Conservation (phyloP, 495 filamentous ascomycete genomes). For the Tuber indicum region DNA sequence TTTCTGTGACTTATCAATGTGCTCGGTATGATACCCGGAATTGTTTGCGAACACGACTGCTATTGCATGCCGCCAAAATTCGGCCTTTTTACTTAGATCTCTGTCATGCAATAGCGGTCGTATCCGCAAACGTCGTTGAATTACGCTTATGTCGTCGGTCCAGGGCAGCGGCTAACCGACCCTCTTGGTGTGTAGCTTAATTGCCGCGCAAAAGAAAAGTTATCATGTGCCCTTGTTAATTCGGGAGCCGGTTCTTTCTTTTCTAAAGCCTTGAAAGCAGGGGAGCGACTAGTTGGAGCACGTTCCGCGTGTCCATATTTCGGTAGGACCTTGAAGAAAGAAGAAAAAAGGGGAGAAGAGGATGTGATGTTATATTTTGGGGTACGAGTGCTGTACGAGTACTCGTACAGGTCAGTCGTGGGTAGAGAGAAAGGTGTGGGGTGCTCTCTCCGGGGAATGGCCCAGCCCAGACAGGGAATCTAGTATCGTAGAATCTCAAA, state of each 20-base stretch:
- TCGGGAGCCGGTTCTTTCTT: neutral
- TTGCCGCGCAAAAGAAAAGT: neutral
- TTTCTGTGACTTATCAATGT: neutral
- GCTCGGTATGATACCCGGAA: neutral
- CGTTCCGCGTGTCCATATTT: neutral
- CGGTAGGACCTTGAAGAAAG: neutral
- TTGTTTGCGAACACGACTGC: neutral
- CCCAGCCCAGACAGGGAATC: neutral
- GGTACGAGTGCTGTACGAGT: neutral
- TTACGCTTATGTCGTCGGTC: neutral
- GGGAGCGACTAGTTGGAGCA: neutral
- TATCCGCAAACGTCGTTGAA: neutral
- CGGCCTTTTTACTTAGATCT: neutral
- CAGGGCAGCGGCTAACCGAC: neutral
- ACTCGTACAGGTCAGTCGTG: neutral
- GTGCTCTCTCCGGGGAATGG: neutral
- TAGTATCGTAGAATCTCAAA: neutral
- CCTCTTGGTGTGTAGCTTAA: neutral
- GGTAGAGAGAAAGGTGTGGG: neutral
- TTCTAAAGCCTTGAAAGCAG: neutral
- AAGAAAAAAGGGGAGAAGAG: neutral
- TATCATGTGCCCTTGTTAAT: neutral
- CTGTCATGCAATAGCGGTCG: neutral
- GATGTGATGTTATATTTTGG: slow-evolving; percentile 3
- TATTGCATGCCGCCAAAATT: neutral